A percentile compares a stretch with the other conserved stretches of the same genome.
phyloP scores from a whole-genome alignment of 2,329 filamentous ascomycete genomes.

The Ilyonectria mors-panacis region DNA sequence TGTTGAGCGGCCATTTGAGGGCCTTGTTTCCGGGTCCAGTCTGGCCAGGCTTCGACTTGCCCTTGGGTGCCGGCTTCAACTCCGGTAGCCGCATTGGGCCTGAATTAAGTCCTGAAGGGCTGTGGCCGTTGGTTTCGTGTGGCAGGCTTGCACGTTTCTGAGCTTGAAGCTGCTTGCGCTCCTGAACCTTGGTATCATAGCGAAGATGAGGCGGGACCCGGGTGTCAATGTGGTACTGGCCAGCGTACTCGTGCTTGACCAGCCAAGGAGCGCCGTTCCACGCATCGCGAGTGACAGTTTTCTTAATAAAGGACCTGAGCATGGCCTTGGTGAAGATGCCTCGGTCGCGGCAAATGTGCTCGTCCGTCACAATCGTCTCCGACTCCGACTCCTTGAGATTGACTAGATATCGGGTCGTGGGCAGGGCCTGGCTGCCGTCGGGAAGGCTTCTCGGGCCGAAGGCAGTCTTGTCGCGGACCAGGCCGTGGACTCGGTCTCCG shows the following conservation, averaged over 20 bases:
- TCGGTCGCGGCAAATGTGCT: slow-evolving; percentile 87
- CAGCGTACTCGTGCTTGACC: slow-evolving; percentile 88
- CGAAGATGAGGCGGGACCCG: slow-evolving; percentile 86
- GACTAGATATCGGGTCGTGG: slow-evolving; percentile 86
- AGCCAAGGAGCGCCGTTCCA: slow-evolving; percentile 98
- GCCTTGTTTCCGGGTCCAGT: slow-evolving; percentile 58
- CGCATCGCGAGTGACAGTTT: slow-evolving; percentile 90
- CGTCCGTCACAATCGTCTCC: slow-evolving; percentile 84
- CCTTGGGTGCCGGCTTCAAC: slow-evolving; percentile 81
- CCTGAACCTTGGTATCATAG: slow-evolving; percentile 83
- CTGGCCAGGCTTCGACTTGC: slow-evolving; percentile 69
- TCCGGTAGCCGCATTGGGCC: slow-evolving; percentile 76
- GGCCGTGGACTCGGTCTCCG: slow-evolving; percentile 79
- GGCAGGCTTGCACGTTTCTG: slow-evolving; percentile 71
- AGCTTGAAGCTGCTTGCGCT: slow-evolving; percentile 80
- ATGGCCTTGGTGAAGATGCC: slow-evolving; percentile 97
- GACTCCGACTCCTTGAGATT: slow-evolving; percentile 78
- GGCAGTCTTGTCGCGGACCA: slow-evolving; percentile 88
- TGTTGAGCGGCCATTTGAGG: slow-evolving; percentile 54
- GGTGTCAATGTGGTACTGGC: slow-evolving; percentile 88
- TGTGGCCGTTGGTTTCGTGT: slow-evolving; percentile 60
- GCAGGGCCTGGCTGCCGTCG: slow-evolving; percentile 79
- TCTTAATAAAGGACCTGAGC: slow-evolving; percentile 93
- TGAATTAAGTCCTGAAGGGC: slow-evolving; percentile 50
- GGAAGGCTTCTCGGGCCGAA: slow-evolving; percentile 73